Base-by-base conservation (phyloP, 768 basidiomycete genomes). In the Candolleomyces aberdarensis region DNA sequence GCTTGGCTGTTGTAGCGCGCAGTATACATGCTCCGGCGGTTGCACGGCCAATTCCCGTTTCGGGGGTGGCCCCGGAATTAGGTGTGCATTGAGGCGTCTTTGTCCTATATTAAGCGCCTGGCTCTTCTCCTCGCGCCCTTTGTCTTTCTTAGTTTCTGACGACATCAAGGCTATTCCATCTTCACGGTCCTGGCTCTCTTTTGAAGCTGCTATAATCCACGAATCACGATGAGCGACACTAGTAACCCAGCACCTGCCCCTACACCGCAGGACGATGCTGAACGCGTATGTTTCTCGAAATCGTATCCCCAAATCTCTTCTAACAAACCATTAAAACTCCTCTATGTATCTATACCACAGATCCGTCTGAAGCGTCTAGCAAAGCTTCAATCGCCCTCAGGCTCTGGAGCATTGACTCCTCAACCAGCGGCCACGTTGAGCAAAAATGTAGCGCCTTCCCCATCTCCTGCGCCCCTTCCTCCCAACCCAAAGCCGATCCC, bases 281-380 rank as follows among this genome's bases (percentile, higher is more conserved):
- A 93, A 68, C 83, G 88, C 57, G 91, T 92, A 80, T 58, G 79
- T 71, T 22, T 56, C 50, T 17, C 39, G 56, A 20, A 29, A 40
- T 36, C 36, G 8, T 31, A 44, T 17, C 44, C 20, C 17, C 22
- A 48, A 11, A 10, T 32, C 19, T 19, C 4, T 5, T 3, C 19
- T 17, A 31, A 26, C 44, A 53, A 44, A 20, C 41, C 10, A 44
- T 11, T 62, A 4, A 59, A 19, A 47, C 56, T 63, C 48, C 67
- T 51, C n/a, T 62, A 26, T 26, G 26, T 29, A 17, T 54, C 31
- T 29, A 62, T 36, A 56, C 14, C 67, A 20, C 26, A 96, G 95
- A 96, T 97, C 70, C 92, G 94, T 64, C 77, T 93, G 72, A 96
- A 96, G 75, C 86, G 96, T 59, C 81, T 98, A 56, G 94, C 92